Base-by-base conservation (phyloP, 2,329 filamentous ascomycete genomes). In the Fusarium lyarnte region DNA sequence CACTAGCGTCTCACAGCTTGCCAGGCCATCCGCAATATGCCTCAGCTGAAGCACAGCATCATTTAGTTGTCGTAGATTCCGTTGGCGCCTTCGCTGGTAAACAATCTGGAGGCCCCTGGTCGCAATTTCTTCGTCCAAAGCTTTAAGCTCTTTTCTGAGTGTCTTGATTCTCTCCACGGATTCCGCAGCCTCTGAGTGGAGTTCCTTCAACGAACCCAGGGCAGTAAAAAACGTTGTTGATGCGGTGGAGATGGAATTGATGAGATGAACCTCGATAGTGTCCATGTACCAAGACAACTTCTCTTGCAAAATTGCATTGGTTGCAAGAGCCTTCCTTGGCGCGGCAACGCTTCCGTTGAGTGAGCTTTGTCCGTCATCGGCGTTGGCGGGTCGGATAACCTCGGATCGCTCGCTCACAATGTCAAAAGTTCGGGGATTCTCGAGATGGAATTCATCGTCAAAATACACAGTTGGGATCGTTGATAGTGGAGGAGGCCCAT, bases 201-300 rank as follows among this genome's bases (percentile, higher is more conserved):
- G 85, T 79, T 98, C 94, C 73, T 94, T 92, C 38, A 99, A 85
- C 1, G 95, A 97, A 1, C 96, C 95, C 2, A 99, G 85, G 1
- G 96, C 96, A 0, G 94, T 95, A 78, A 99, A 99, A 81, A 99
- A 99, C 0, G 95, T 97, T 2, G 94, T 94, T 0, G 96, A 98
- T 3, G 96, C 96, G 0, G 93, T 94, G 5, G 95, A 98, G 70
- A 99, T 99, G 0, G 95, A 97, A 36, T 94, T 94, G 76, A 99
- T 98, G 12, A 99, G 86, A 80, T 99, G 96, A 60, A 99, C 94
- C 80, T 99, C 96, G 27, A 99, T 94, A 0, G 96, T 99, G 80
- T 99, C 96, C 94, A 99, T 97, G 81, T 99, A 99, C 96, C 96
- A 99, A 1, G 96, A 98, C 17, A 99, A 86, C 82, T 99, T 99